Conservation (phyloP, 202 grass and related monocot genomes). For the Carex sylvatica region DNA sequence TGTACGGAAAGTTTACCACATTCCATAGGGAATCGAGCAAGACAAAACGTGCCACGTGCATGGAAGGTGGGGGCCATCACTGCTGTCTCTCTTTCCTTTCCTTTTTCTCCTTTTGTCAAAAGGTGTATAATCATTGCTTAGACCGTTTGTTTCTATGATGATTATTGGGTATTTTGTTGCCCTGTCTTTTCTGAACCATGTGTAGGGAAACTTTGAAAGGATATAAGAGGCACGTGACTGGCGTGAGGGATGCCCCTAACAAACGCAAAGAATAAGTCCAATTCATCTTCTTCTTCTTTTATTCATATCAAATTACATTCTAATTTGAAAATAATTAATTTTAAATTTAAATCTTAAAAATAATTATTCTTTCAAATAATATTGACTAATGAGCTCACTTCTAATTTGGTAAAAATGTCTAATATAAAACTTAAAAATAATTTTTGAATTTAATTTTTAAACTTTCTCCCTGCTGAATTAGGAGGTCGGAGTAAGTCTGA, state of each 20-base stretch:
- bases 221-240: not conserved
- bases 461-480: no score
- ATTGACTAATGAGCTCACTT: no score
- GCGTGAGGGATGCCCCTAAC: not conserved
- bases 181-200: not conserved
- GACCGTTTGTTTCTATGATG: not conserved
- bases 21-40: not conserved
- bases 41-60: not conserved
- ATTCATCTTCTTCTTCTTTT: no score
- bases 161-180: not conserved
- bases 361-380: no score
- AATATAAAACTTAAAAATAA: no score
- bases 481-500: no score
- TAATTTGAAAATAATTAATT: no score
- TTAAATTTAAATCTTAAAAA: no score
- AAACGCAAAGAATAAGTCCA: conserved; percentile 11
- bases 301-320: no score
- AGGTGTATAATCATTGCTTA: conserved; percentile 20
- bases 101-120: not conserved
- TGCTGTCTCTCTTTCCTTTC: not conserved
- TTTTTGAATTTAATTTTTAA: no score
- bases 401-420: no score
- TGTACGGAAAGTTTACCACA: not conserved
- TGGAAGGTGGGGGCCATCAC: not conserved
- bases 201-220: not conserved